Base-by-base conservation (phyloP, 169 alveolate genomes). In the Plasmodium sp. region DNA sequence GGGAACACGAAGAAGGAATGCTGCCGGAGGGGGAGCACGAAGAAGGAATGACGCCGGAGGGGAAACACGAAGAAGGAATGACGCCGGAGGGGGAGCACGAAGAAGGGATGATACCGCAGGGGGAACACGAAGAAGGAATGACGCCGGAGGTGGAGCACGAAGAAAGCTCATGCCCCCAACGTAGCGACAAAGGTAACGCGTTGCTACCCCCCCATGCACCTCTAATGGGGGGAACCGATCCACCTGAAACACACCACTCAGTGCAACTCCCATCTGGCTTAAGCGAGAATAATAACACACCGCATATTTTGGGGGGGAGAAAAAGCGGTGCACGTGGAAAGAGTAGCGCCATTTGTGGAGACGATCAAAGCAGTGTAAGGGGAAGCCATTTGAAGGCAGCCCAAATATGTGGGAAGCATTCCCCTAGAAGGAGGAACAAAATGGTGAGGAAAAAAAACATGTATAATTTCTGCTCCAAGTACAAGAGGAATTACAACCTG, bases 401-500 rank as follows among this genome's bases (percentile, higher is more conserved):
- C 33, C 33, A 67, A n/a, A 31, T 67, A 67, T 18, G 43, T 27
- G 39, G 16, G 33, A 67, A 18, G 39, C 5, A 27, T 67, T 67
- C 27, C 9, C 39, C 77, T 31, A 41, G 14, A 31, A 67, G n/a
- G 39, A 67, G n/a, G 39, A 36, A 67, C 41, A 67, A 67, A 67
- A 31, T 67, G 84, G 77, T 5, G 6, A 71, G 51, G 45, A 73
- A 72, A 45, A 43, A 84, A 22, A 84, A 9, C 12, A 72, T 73
- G 62, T 31, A 71, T 36, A 86, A 86, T 77, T 71, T 75, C 27
- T 77, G 27, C 81, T 86, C 48, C 27, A 75, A 86, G 27, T 77
- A 51, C n/a, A 75, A 75, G 43, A 75, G 67, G 31, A 77, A 79
- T 86, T 86, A 86, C 71, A 86, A 86, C 48, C 86, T 86, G 7